phyloP scores from a whole-genome alignment of 2,329 filamentous ascomycete species.

The Aspergillus japonicus region DNA sequence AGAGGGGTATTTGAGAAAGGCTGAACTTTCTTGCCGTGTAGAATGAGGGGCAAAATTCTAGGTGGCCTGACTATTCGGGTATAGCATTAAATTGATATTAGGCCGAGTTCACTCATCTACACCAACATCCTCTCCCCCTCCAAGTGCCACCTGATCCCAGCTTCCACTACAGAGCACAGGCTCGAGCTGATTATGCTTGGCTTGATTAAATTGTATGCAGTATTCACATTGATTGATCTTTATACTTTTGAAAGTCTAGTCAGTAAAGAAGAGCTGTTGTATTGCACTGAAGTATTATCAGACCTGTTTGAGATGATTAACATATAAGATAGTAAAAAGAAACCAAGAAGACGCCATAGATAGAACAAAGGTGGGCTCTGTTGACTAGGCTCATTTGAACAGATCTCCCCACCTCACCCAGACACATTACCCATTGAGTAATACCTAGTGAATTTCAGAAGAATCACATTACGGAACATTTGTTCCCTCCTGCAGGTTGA shows the following conservation, averaged over 20 bases:
- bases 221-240: too few species aligned
- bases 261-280: neutral
- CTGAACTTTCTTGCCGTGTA: neutral
- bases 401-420: neutral
- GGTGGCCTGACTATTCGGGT: conserved; percentile 11
- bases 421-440: neutral
- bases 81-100: neutral
- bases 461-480: conserved; percentile 80
- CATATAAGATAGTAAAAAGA: neutral
- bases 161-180: neutral
- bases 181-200: neutral
- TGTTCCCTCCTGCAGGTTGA: conserved; percentile 75
- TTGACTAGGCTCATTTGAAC: neutral
- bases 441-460: neutral
- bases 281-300: neutral
- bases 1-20: neutral
- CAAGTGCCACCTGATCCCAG: neutral
- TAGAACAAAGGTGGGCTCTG: neutral
- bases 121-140: neutral
- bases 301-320: neutral
- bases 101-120: neutral
- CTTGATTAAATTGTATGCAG: too few species aligned
- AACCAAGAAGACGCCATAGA: neutral
- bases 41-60: conserved; percentile 12
- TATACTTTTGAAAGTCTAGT: too few species aligned